Base-by-base conservation (phyloP, 2,329 filamentous ascomycete species). In the Aureobasidium sp. region DNA sequence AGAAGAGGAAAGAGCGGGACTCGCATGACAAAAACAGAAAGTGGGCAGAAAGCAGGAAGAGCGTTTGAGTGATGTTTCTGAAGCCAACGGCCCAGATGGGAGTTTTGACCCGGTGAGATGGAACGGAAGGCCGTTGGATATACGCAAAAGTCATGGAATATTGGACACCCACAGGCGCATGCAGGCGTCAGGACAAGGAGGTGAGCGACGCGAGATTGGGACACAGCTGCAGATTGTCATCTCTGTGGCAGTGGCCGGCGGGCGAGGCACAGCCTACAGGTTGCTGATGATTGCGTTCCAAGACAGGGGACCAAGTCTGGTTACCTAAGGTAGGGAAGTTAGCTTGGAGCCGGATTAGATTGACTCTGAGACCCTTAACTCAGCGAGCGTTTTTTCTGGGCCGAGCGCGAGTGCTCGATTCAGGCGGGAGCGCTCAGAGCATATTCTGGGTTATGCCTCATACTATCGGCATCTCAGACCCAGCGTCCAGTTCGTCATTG, bases 1-100 rank as follows among this genome's bases (percentile, higher is more conserved):
- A 41, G 44, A 29, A 60, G 42, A 22, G 45, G 36, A 60, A 59
- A 51, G 57, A 58, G 42, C 39, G 55, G 57, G 15, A 42, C 34
- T 47, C 29, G 34, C 42, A 48, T 49, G 57, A 59, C 55, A 59
- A 59, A 59, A 59, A 39, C 42, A 48, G 55, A 15, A 59, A 48
- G 15, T 27, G 27, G 55, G 55, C 31, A 39, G 8, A 22, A 39
- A 53, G 31, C 34, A 31, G 39, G 41, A 45, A 57, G 39, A 57
- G 12, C 12, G 44, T 59, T 47, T 37, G n/a, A 31, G 20, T 47
- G 31, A 48, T 59, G 55, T 59, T 59, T 59, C 55, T 59, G 55
- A 48, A 29, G 9, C 17, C 42, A 59, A 59, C 55, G 53, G 55
- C 42, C n/a, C 27, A 22, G 20, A n/a, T 47, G 55, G 55, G 17